These are phyloP conservation scores for Streptanthus diversifolius DNA, from an alignment of 345 rosid species.

Conservation along the genomic window DNA sequence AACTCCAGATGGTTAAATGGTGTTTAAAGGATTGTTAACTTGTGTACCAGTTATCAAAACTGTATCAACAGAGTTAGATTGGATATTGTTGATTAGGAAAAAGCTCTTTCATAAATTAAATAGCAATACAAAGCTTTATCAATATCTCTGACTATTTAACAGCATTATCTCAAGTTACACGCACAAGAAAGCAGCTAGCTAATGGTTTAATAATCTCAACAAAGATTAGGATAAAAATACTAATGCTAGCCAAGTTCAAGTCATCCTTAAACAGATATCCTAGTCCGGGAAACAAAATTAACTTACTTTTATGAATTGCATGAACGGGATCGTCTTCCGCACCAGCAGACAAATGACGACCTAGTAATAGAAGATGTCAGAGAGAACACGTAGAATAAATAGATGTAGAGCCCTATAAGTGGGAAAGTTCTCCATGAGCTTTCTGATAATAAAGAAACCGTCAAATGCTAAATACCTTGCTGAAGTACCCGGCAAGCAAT, in stretches of 20 bases:
- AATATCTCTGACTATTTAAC: neutral
- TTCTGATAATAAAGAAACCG: neutral
- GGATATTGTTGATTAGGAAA: slow-evolving; percentile 13
- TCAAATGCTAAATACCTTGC: slow-evolving; percentile 61
- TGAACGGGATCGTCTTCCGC: slow-evolving; percentile 78
- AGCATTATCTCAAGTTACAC: slow-evolving; percentile 9
- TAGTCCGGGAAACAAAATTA: slow-evolving; percentile 9
- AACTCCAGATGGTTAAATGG: slow-evolving; percentile 3
- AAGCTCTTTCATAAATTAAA: neutral
- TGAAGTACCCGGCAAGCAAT: slow-evolving; percentile 81
- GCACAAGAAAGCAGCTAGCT: slow-evolving; percentile 13
- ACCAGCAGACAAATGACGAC: slow-evolving; percentile 76
- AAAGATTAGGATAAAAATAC: neutral
- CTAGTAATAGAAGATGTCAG: slow-evolving; percentile 40
- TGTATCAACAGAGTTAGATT: neutral
- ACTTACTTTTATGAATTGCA: slow-evolving; percentile 74
- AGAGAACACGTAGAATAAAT: neutral
- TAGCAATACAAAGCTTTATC: neutral
- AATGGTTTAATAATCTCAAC: neutral
- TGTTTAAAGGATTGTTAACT: slow-evolving; percentile 4
- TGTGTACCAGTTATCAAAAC: neutral
- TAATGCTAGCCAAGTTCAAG: slow-evolving; percentile 1
- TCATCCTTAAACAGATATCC: neutral
- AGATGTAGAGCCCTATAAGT: neutral
- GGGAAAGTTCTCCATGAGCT: neutral